Conservation (phyloP, 768 basidiomycete species). For the Hygrophorus russula region DNA sequence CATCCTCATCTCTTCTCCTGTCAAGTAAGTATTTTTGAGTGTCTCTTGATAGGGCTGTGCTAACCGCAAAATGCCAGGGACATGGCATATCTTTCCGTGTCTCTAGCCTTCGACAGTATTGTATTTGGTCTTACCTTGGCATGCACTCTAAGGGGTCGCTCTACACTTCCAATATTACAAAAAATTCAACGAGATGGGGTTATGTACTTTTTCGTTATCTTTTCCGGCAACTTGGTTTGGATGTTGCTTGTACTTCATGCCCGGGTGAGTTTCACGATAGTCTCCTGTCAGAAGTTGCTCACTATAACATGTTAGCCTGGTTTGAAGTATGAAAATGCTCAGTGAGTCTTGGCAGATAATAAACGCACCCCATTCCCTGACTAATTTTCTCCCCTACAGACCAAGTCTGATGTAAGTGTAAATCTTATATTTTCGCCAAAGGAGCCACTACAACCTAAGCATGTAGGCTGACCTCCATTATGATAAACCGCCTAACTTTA, state of each 20-base stretch:
- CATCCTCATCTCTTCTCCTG: conserved; percentile 10
- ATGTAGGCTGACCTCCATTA: conserved; percentile 13
- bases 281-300: not conserved
- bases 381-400: conserved; percentile 1
- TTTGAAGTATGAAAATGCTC: too few species aligned
- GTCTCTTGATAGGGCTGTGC: too few species aligned
- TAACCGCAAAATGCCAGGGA: conserved; percentile 8
- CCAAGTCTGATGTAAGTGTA: conserved; percentile 13
- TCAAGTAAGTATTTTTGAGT: conserved; percentile 1
- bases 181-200: conserved; percentile 14
- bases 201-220: conserved; percentile 13
- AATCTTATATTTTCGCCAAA: not conserved
- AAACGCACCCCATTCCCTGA: conserved; percentile 6
- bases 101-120: conserved; percentile 12
- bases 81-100: conserved; percentile 11
- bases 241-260: conserved; percentile 11
- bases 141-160: conserved; percentile 3
- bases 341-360: conserved; percentile 1
- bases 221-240: conserved; percentile 14
- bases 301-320: too few species aligned
- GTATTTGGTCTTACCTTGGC: conserved; percentile 11
- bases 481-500: conserved; percentile 15
- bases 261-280: conserved; percentile 7
- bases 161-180: conserved; percentile 1
- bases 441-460: not conserved